phyloP scores from a whole-genome alignment of 2,329 filamentous ascomycete species.

The Ascochyta pisi region DNA sequence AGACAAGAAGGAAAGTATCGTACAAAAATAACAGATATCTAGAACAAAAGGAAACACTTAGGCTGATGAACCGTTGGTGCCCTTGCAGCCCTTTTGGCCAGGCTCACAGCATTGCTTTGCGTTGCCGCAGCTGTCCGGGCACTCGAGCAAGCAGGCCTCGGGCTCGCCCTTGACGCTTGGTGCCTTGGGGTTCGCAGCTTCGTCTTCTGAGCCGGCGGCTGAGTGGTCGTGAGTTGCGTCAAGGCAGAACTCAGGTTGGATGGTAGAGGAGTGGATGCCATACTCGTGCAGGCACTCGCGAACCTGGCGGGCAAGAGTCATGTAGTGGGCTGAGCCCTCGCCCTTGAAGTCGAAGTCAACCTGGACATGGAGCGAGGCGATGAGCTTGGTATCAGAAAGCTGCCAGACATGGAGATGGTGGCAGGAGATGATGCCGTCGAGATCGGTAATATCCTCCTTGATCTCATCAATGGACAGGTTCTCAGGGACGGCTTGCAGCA shows the following conservation, averaged over 20 bases:
- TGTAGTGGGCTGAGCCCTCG: conserved; percentile 79
- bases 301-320: conserved; percentile 84
- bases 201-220: conserved; percentile 40
- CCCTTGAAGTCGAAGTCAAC: conserved; percentile 89
- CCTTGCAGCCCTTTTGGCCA: conserved; percentile 32
- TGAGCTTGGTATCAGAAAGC: conserved; percentile 90
- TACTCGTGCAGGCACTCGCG: conserved; percentile 91
- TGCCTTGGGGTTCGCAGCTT: conserved; percentile 42
- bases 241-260: conserved; percentile 83
- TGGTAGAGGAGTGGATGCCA: conserved; percentile 95
- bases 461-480: conserved; percentile 89
- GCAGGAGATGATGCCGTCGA: conserved; percentile 86
- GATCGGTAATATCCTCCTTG: conserved; percentile 83
- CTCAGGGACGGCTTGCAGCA: conserved; percentile 91
- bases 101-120: conserved; percentile 53
- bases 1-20: conserved; percentile 6
- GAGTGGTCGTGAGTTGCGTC: conserved; percentile 54
- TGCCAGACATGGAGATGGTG: conserved; percentile 99
- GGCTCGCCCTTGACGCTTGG: conserved; percentile 46
- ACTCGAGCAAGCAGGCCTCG: conserved; percentile 52
- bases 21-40: conserved; percentile 15
- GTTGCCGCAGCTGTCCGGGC: conserved; percentile 52
- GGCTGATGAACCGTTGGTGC: conserved; percentile 25
- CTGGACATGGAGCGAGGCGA: conserved; percentile 92
- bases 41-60: conserved; percentile 5